Evolutionary conservation across 257 asterid species (phyloP).

Genomic region (Gentiana straminea): DNA sequence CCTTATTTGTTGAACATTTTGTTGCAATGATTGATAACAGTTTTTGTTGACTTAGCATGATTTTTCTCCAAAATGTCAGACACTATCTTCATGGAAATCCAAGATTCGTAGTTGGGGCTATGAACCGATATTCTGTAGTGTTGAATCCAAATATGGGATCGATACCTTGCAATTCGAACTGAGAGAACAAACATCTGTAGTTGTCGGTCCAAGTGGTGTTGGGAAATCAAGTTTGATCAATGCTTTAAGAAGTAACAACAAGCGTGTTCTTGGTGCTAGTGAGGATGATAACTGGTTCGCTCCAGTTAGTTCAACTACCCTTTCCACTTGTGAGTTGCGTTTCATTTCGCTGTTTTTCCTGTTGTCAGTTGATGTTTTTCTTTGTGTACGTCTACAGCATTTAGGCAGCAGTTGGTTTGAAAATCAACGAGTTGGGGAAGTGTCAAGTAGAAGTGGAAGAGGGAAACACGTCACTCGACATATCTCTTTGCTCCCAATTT

Average conservation of each 20-base stretch:
- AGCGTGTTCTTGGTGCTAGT: conserved; percentile 19
- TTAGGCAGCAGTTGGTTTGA: conserved; percentile 81
- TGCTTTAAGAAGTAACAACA: conserved; percentile 52
- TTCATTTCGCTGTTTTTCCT: conserved; percentile 5
- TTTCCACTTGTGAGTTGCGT: background rate
- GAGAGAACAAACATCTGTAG: conserved; percentile 75
- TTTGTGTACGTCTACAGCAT: conserved; percentile 26
- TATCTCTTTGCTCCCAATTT: conserved; percentile 78
- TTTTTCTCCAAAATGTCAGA: conserved; percentile 21
- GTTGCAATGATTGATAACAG: conserved; percentile 11
- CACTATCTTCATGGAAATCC: conserved; percentile 54
- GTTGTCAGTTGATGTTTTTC: conserved; percentile 2
- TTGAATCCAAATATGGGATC: conserved; percentile 58
- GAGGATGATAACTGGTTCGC: conserved; percentile 50
- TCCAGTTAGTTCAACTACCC: conserved; percentile 36
- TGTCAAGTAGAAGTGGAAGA: conserved; percentile 84
- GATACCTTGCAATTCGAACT: conserved; percentile 65
- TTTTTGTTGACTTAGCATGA: background rate
- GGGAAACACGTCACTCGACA: conserved; percentile 90
- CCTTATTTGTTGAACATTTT: background rate
- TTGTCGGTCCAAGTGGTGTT: conserved; percentile 96
- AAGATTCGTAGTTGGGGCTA: conserved; percentile 86
- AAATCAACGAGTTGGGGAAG: conserved; percentile 94
- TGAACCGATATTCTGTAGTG: conserved; percentile 73
- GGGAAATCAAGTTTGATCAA: conserved; percentile 95